Percentiles rank a stretch among this genome's conserved stretches.
These are phyloP conservation scores for Fusarium decemcellulare DNA, from an alignment of 2,329 filamentous ascomycete genomes.

Conservation along the genomic window DNA sequence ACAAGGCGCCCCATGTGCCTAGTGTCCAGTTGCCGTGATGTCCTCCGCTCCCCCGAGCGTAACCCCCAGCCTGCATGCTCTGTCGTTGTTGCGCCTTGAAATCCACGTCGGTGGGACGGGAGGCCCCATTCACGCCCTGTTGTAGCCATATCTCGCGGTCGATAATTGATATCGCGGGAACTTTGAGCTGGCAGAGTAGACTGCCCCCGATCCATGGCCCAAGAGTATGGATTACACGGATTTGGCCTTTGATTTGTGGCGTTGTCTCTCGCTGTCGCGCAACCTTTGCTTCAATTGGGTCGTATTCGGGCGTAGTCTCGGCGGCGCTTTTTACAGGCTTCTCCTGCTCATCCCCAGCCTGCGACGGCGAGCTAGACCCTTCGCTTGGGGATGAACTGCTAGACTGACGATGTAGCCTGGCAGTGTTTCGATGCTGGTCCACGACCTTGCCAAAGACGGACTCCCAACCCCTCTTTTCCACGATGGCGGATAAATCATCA, in stretches of 20 bases:
- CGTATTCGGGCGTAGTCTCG: conserved; percentile 45
- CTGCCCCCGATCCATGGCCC: conserved; percentile 84
- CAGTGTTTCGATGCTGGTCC: conserved; percentile 65
- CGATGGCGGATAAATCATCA: conserved; percentile 78
- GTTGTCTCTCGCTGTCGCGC: conserved; percentile 52
- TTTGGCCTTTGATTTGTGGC: conserved; percentile 67
- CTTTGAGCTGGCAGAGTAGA: conserved; percentile 76
- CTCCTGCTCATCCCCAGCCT: conserved; percentile 43
- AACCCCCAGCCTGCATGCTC: conserved; percentile 72
- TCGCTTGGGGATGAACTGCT: conserved; percentile 36
- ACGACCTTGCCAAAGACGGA: conserved; percentile 79
- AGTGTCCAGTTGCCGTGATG: conserved; percentile 71
- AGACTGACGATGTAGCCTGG: conserved; percentile 56
- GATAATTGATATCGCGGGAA: conserved; percentile 77
- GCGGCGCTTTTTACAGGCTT: conserved; percentile 39
- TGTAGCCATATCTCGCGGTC: conserved; percentile 80
- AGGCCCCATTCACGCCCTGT: conserved; percentile 75
- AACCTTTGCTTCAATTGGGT: conserved; percentile 56
- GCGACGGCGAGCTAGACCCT: conserved; percentile 40
- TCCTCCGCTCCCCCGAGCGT: conserved; percentile 55
- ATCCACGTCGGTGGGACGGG: conserved; percentile 71
- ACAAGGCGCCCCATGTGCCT: conserved; percentile 71
- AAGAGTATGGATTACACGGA: conserved; percentile 78
- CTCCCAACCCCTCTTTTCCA: conserved; percentile 82
- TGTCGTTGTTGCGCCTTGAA: conserved; percentile 72